These are phyloP conservation scores for Tetragonia tetragonoides DNA, from an alignment of 148 eudicot species.

Conservation along the genomic window DNA sequence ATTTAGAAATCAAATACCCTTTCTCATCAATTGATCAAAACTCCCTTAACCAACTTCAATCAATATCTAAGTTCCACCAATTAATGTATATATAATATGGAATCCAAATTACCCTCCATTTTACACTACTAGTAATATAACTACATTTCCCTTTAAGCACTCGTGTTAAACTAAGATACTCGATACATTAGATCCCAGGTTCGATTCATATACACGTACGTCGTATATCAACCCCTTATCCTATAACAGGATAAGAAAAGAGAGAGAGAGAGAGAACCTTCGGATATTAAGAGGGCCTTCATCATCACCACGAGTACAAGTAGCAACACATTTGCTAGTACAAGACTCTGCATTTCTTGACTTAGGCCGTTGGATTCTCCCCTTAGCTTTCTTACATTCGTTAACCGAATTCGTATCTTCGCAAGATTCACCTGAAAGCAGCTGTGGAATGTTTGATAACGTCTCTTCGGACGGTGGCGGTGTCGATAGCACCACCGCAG, in stretches of 20 bases:
- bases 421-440: conserved; percentile 42
- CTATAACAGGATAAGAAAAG: no score
- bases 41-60: no score
- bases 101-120: no score
- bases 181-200: background rate
- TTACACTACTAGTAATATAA: no score
- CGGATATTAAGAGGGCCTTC: conserved; percentile 82
- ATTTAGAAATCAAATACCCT: background rate
- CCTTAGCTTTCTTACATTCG: conserved; percentile 46
- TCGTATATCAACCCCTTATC: no score
- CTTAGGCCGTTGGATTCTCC: conserved; percentile 78
- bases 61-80: no score
- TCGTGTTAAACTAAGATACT: no score
- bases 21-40: background rate
- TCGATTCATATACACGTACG: no score
- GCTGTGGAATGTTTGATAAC: conserved; percentile 62
- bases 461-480: conserved; percentile 47
- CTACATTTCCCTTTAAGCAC: no score
- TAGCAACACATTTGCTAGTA: conserved; percentile 67
- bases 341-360: conserved; percentile 80
- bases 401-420: background rate
- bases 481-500: conserved; percentile 33
- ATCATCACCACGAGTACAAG: conserved; percentile 76
- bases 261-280: conserved; percentile 29
- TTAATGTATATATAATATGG: no score